These are phyloP conservation scores for Lecanosticta acicola DNA, from an alignment of 2,329 filamentous ascomycete species.

Conservation along the genomic window DNA sequence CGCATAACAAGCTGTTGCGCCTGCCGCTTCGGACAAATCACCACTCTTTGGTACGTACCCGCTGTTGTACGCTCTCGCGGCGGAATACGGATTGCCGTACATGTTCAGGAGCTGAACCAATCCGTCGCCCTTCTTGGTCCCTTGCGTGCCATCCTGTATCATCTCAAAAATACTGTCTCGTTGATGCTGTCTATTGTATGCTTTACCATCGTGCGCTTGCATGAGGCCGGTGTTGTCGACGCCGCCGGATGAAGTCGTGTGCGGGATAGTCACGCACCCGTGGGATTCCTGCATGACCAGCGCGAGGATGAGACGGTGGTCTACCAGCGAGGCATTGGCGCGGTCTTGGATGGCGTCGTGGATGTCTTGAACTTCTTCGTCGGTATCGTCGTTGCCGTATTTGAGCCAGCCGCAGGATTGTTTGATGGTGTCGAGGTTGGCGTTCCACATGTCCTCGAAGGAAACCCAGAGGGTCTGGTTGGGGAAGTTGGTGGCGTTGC, in stretches of 20 bases:
- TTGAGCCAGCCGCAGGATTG: conserved; percentile 33
- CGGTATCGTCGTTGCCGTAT: conserved; percentile 28
- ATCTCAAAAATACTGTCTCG: conserved; percentile 18
- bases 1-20: conserved; percentile 48
- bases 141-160: conserved; percentile 16
- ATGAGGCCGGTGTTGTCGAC: conserved; percentile 15
- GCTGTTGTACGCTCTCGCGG: conserved; percentile 14
- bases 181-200: conserved; percentile 27
- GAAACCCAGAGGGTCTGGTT: conserved; percentile 20
- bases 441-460: conserved; percentile 31
- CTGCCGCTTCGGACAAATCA: conserved; percentile 40
- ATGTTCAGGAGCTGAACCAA: conserved; percentile 12
- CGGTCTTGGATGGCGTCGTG: conserved; percentile 18
- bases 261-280: conserved; percentile 11
- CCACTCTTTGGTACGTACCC: conserved; percentile 32
- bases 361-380: conserved; percentile 13
- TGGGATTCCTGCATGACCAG: conserved; percentile 15
- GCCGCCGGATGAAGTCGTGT: conserved; percentile 11
- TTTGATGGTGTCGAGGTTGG: conserved; percentile 29
- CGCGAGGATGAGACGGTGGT: conserved; percentile 16
- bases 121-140: conserved; percentile 14
- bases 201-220: conserved; percentile 13
- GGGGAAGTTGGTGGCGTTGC: conserved; percentile 21
- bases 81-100: conserved; percentile 34
- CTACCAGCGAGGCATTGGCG: conserved; percentile 15